These are phyloP conservation scores for Aspergillus saccharolyticus DNA, from an alignment of 495 filamentous ascomycete genomes.

Conservation along the genomic window DNA sequence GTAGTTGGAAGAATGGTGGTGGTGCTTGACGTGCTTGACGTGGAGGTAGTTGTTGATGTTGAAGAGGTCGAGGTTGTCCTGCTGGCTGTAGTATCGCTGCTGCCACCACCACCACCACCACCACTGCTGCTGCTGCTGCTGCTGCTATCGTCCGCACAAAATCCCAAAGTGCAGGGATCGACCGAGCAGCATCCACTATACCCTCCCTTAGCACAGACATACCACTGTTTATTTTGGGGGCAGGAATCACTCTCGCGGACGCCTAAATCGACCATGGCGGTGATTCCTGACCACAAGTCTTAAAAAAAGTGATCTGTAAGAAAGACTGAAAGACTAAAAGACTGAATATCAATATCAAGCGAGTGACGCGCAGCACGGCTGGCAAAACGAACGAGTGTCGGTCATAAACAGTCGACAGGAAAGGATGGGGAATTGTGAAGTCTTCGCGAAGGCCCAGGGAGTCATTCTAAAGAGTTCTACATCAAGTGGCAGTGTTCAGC, in stretches of 20 bases:
- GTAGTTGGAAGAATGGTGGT: background rate
- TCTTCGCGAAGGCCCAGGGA: background rate
- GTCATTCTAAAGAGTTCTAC: background rate
- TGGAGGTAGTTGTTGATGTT: background rate
- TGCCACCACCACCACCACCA: too few species aligned
- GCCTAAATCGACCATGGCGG: constrained; percentile 5
- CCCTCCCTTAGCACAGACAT: constrained; percentile 26
- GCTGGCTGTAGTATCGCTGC: background rate
- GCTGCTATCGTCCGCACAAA: constrained; percentile 27
- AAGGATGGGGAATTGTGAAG: background rate
- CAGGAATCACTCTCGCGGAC: constrained; percentile 16
- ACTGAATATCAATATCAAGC: background rate
- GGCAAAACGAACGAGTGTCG: background rate
- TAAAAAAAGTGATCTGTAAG: background rate
- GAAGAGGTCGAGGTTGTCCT: background rate
- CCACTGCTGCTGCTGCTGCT: constrained; percentile 9
- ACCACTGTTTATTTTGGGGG: constrained; percentile 20
- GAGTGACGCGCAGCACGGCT: background rate
- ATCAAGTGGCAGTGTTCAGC: background rate
- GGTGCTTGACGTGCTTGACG: background rate
- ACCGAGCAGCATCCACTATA: constrained; percentile 38
- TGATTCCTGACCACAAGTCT: background rate
- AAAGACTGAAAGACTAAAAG: background rate
- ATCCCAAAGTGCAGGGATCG: constrained; percentile 30
- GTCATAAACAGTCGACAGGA: background rate